Base-by-base conservation (phyloP, 805 yeast genomes). In the Hyphopichia homilentoma region DNA sequence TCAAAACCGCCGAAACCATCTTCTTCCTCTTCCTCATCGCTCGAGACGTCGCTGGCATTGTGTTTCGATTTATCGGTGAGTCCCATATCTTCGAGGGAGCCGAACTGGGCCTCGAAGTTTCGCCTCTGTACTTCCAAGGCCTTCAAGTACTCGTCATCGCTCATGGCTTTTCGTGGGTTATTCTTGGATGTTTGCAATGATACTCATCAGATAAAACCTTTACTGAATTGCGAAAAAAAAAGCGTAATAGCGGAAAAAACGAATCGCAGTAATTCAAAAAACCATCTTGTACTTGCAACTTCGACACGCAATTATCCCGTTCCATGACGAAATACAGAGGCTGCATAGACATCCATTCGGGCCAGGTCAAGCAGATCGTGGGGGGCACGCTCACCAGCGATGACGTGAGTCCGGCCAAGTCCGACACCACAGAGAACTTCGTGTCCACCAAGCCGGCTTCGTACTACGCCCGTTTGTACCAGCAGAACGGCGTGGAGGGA, bases 351-450 rank as follows among this genome's bases (percentile, higher is more conserved):
- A 79, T 93, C 37, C 99, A 93, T 57, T 75, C 83, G 6, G 98
- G 98, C 2, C 82, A 85, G 45, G 98, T 93, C 39, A 93, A 93
- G 51, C 98, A 93, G 56, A 93, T 93, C 33, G 97, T 93, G 1
- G 99, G 98, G 5, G 95, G 96, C 0, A 84, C 96, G 0, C 65
- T 93, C 14, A 68, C 72, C 0, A 61, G 65, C 7, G 81, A 79
- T 37, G 81, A 77, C 41, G 42, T 44, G 13, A 58, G 57, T n/a
- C 49, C 57, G 6, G 57, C 58, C 7, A 28, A 32, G 5, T 25
- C 39, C 7, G 32, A 45, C 11, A 51, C 62, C 9, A 51, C 59
- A 4, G 74, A 66, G 34, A 93, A 93, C 56, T 89, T 84, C 52
- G 84, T 89, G 4, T 79, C 95, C 2, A 59, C 72, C 17, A 72